Evolutionary conservation across 1,284 basidiomycete genomes (phyloP), one percentile per base, ranked within the genome.

Genomic region (Farysia itapuensis): DNA sequence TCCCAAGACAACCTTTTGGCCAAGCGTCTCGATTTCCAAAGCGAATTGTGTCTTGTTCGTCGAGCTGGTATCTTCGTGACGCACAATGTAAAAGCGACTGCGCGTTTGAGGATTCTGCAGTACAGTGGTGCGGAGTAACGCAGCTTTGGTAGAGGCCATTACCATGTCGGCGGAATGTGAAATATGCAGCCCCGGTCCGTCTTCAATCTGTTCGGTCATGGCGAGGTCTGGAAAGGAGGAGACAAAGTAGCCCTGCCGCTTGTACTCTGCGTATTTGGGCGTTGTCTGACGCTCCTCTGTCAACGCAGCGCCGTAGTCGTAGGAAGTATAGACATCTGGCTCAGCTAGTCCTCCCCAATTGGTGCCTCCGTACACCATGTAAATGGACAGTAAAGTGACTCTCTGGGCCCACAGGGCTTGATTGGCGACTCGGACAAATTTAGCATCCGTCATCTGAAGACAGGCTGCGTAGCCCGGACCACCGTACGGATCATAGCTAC

Each of bases 361-460:
- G 44, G 90, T 90, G 67, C 90, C 88, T 84, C 69, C 30, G 64
- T 83, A 83, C 4, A 84, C 81, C 23, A 86, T 85, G 47, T 90
- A 87, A 14, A 89, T 82, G 4, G 87, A 53, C 13, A 64, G 31
- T 12, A 66, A 37, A 12, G 48, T 66, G 18, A 69, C 54, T 16
- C 58, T 30, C 31, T 70, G 54, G 5, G 60, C 50, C 2, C 54
- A 30, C 14, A 60, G 33, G 3, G 43, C 48, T 22, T 54, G 48
- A 18, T 63, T 57, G 12, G 52, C 60, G 4, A 68, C 58, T 7
- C 48, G 34, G 12, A 50, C 45, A 24, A 68, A 70, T 23, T 47
- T 56, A 4, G 46, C 35, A 22, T 56, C 56, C 11, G 61, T 59
- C 42, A 70, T 60, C 31, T 35, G 22, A 0, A 29, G 44, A 18